Conservation (phyloP, 2,329 filamentous ascomycete species). For the Whalleya microplaca region DNA sequence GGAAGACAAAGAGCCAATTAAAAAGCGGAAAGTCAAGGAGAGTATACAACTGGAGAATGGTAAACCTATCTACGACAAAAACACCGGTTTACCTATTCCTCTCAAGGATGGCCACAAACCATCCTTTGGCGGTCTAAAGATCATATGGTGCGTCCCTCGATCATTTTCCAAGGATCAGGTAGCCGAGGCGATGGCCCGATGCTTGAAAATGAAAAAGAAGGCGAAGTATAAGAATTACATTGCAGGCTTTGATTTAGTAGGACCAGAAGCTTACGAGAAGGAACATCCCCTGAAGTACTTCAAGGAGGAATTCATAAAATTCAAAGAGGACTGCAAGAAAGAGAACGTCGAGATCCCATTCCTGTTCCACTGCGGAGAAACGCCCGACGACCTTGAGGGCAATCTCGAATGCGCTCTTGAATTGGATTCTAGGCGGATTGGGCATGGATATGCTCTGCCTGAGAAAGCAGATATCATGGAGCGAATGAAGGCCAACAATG, state of each 20-base stretch:
- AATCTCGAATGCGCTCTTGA: conserved; percentile 72
- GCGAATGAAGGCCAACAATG: conserved; percentile 62
- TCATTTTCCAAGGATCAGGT: conserved; percentile 54
- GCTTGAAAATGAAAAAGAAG: conserved; percentile 55
- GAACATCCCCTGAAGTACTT: conserved; percentile 56
- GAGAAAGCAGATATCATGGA: conserved; percentile 70
- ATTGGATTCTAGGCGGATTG: conserved; percentile 69
- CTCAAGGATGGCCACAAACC: conserved; percentile 19
- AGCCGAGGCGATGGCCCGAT: conserved; percentile 53
- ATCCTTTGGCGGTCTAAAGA: conserved; percentile 60
- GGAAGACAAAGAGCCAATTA: too few relatives aligned
- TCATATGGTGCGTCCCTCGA: conserved; percentile 64
- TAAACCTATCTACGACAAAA: conserved; percentile 6
- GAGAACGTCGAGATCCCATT: conserved; percentile 65
- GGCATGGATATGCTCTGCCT: conserved; percentile 72
- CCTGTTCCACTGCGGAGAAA: conserved; percentile 78
- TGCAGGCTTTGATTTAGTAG: conserved; percentile 64
- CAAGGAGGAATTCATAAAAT: conserved; percentile 52
- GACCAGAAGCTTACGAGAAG: conserved; percentile 54
- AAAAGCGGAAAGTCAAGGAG: conserved; percentile 27
- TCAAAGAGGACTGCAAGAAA: conserved; percentile 49
- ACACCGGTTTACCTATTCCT: conserved; percentile 5
- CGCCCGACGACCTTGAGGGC: conserved; percentile 67
- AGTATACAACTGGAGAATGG: conserved; percentile 18
- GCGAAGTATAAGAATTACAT: conserved; percentile 51